A percentile compares a stretch with the other conserved stretches of the same genome.
Evolutionary conservation across 108 stramenopile species (phyloP).

Genomic region (Skeletonema grethae): DNA sequence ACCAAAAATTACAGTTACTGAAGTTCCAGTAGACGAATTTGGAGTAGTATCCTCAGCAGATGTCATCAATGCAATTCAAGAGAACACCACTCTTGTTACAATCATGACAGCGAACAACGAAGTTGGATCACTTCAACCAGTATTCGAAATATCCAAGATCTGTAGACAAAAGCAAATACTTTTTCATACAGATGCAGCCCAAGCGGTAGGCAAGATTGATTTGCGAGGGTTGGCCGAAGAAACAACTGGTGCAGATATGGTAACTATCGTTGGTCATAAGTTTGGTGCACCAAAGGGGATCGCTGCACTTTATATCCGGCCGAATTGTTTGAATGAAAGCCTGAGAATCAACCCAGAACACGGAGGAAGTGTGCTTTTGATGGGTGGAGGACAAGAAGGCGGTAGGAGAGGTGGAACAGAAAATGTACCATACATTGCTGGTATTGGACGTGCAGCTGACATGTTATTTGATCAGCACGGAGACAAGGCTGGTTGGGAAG

Average conservation of each 20-base stretch:
- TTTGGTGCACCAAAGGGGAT: constrained; percentile 97
- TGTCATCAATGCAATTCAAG: constrained; percentile 70
- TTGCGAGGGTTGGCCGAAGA: constrained; percentile 56
- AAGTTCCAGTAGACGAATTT: constrained; percentile 82
- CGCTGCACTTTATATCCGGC: constrained; percentile 89
- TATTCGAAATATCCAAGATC: constrained; percentile 68
- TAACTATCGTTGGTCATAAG: constrained; percentile 98
- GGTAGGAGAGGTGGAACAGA: constrained; percentile 95
- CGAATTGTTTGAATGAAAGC: constrained; percentile 54
- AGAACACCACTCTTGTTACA: constrained; percentile 88
- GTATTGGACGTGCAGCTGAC: constrained; percentile 82
- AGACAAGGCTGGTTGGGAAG: constrained; percentile 30
- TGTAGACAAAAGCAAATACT: constrained; percentile 74
- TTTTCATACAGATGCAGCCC: constrained; percentile 97
- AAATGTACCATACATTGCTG: constrained; percentile 93
- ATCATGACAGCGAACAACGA: constrained; percentile 98
- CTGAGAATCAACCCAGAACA: constrained; percentile 39
- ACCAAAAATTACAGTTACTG: constrained; percentile 63
- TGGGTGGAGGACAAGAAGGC: constrained; percentile 86
- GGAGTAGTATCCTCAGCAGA: constrained; percentile 72
- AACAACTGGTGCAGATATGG: constrained; percentile 82
- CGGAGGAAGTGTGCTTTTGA: constrained; percentile 57
- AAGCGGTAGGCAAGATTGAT: constrained; percentile 92
- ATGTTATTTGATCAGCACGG: constrained; percentile 30
- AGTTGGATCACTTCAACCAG: constrained; percentile 91